A percentile compares a stretch with the other conserved stretches of the same genome.
Evolutionary conservation across 768 basidiomycete genomes (phyloP).

Genomic region (Panaeolus cyanescens): DNA sequence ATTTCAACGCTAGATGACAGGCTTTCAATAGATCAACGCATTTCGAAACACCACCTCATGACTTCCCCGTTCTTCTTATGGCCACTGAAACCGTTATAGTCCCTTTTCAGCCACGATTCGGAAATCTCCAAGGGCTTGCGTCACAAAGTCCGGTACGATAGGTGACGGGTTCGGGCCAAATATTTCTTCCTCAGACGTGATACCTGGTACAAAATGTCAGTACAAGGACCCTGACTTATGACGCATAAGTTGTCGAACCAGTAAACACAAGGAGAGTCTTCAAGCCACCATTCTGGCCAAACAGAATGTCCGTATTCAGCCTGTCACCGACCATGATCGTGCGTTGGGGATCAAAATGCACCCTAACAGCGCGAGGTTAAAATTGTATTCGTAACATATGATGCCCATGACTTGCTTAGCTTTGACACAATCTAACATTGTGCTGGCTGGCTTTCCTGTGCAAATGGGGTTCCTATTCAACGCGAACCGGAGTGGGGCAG

Average conservation of each 20-base stretch:
- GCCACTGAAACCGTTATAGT: background rate
- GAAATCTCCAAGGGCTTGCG: conserved; percentile 82
- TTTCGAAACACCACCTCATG: conserved; percentile 1
- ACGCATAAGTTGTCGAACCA: conserved; percentile 45
- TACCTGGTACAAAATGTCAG: conserved; percentile 48
- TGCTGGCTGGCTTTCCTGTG: conserved; percentile 88
- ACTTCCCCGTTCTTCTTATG: background rate
- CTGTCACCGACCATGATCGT: conserved; percentile 98
- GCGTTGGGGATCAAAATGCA: conserved; percentile 80
- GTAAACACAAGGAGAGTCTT: conserved; percentile 90
- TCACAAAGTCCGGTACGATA: conserved; percentile 82
- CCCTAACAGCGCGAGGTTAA: conserved; percentile 43
- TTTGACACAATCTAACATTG: conserved; percentile 93
- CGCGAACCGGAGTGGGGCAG: conserved; percentile 78
- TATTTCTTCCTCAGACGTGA: conserved; percentile 75
- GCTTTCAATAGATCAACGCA: conserved; percentile 13
- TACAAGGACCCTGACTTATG: conserved; percentile 1
- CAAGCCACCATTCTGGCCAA: conserved; percentile 86
- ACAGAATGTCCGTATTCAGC: conserved; percentile 93
- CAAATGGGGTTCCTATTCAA: conserved; percentile 70
- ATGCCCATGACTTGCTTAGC: conserved; percentile 42
- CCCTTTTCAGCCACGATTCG: conserved; percentile 28
- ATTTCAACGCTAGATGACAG: conserved; percentile 13
- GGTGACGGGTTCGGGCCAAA: conserved; percentile 68
- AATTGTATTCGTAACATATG: conserved; percentile 11